Evolutionary conservation across 495 filamentous ascomycete genomes (phyloP), one percentile per base, ranked within the genome.

Genomic region (Neurospora sp.): DNA sequence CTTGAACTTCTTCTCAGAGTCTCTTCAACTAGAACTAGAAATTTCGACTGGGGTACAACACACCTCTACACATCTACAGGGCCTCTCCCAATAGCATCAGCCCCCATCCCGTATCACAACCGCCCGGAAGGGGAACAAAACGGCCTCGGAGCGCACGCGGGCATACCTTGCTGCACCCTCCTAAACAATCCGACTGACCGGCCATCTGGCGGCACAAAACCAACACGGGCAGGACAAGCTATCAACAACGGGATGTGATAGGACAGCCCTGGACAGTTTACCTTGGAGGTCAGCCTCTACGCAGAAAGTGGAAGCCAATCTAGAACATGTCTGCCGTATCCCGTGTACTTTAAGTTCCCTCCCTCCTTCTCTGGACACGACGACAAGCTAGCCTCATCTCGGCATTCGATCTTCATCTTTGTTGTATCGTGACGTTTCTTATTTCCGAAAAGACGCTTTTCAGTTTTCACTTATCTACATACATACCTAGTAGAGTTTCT

Each of bases 1-100:
- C 37, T 59, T 59, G 12, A 59, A 31, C 20, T 48, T 48, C n/a
- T 54, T 54, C 11, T 23, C 10, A 54, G 5, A 12, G 46, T 12
- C 46, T 54, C 46, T 54, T 12, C 2, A 23, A 27, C 20, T 23
- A 5, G 6, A 9, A 62, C 2, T 9, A 8, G 23, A 16, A 62
- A 62, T 18, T 7, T 35, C 5, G 54, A 35, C 54, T 6, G 27
- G 54, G 54, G 27, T 31, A 62, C 35, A 27, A 59, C n/a, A 54
- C 48, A 59, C n/a, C n/a, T 62, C 6, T 18, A 62, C 23, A 11
- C 54, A 35, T 62, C 54, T 62, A 62, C 54, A 62, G 23, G 46
- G 20, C 46, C 70, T 69, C 72, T 71, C 69, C 74, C 73, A 77
- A 78, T 77, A 77, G 75, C 78, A 76, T 78, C 78, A 79, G 77